phyloP scores from a whole-genome alignment of 768 basidiomycete species.

The Auricularia sp. region DNA sequence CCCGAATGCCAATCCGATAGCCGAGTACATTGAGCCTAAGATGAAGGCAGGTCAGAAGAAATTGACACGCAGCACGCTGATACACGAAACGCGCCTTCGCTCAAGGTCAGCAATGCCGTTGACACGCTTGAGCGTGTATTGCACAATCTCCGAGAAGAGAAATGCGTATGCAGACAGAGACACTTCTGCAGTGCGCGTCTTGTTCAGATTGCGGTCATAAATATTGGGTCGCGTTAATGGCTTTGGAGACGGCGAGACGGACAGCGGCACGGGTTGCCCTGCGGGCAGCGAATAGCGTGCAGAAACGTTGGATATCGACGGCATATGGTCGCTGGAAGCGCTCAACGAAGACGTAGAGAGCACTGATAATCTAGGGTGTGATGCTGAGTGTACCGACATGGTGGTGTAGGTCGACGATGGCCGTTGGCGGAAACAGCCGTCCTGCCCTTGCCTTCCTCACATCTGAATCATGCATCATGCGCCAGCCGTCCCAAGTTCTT shows the following conservation, averaged over 20 bases:
- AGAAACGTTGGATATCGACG: neutral
- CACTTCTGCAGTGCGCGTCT: constrained; percentile 76
- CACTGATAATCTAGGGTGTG: constrained; percentile 58
- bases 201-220: constrained; percentile 84
- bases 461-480: too few relatives aligned
- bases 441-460: too few relatives aligned
- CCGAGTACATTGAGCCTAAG: constrained; percentile 82
- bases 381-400: constrained; percentile 43
- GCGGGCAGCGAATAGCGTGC: constrained; percentile 3
- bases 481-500: too few relatives aligned
- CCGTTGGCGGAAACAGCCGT: neutral
- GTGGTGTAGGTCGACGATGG: constrained; percentile 22
- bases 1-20: constrained; percentile 80
- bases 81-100: constrained; percentile 45
- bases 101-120: constrained; percentile 93
- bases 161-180: constrained; percentile 78
- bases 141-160: constrained; percentile 86
- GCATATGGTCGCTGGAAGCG: neutral
- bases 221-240: constrained; percentile 55
- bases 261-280: neutral
- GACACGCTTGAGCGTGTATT: constrained; percentile 94
- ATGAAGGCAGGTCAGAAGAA: neutral
- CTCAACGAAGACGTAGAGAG: constrained; percentile 47
- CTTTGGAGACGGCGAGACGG: constrained; percentile 5
- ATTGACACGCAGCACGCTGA: neutral